Evolutionary conservation across 495 filamentous ascomycete species (phyloP), one percentile per base, ranked within the genome.

Genomic region (Tuber brumale): DNA sequence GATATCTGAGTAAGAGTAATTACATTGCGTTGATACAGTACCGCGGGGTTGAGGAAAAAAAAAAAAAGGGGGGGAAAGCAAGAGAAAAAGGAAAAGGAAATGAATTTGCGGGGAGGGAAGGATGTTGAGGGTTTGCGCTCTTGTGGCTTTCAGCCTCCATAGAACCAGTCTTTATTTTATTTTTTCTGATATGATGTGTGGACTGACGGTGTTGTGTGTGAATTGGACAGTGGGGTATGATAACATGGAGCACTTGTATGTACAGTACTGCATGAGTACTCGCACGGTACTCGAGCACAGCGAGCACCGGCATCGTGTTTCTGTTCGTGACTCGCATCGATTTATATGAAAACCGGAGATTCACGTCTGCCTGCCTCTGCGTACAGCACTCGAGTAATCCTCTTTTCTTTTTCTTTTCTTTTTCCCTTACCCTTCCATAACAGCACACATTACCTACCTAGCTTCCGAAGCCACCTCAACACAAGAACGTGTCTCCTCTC

Each of bases 381-480:
- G 10, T 31, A 31, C n/a, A 31, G n/a, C 14, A 31, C n/a, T 31
- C 57, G 6, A 39, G 37, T 39, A 39, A 39, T 39, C 37, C 37
- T 1, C 3, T 37, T 37, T 12, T 27, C n/a, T 14, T 61, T 61
- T n/a, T 51, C 5, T 57, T 57, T 12, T n/a, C 9, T 57, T 57
- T n/a, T 57, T 57, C 10, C n/a, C 12, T 66, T 14, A 16, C 27
- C 57, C 48, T 12, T 3, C n/a, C n/a, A 66, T 27, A 66, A 66
- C n/a, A 66, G 57, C n/a, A 31, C 57, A 31, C 57, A 66, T 31
- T 31, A 6, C n/a, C 27, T 66, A 16, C 57, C 57, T 66, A 66
- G n/a, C 57, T 66, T 66, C 57, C 57, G 57, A 31, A 66, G 57
- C 57, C 57, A 66, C 57, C 57, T 66, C 57, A 66, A 66, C n/a